Evolutionary conservation across 345 rosid species (phyloP).

Genomic region (Syzygium oleosum): DNA sequence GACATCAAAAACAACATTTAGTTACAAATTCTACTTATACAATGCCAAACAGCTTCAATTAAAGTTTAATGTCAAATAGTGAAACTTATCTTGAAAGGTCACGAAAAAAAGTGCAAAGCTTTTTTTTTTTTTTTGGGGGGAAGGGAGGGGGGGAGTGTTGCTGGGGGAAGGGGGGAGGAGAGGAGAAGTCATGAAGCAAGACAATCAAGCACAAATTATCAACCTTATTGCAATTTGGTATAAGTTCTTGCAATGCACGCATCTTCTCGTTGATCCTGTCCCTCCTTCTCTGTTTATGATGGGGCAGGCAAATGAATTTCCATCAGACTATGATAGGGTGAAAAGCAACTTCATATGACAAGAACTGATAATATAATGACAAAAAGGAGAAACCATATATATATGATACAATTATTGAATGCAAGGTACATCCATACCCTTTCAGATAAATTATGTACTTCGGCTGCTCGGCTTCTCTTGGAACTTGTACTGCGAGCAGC

Average conservation of each 20-base stretch:
- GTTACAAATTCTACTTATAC: background rate
- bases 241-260: slow-evolving; percentile 91
- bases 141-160: background rate
- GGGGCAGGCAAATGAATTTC: background rate
- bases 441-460: slow-evolving; percentile 94
- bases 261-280: slow-evolving; percentile 93
- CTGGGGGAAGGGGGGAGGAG: background rate
- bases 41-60: background rate
- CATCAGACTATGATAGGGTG: background rate
- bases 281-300: slow-evolving; percentile 61
- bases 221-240: slow-evolving; percentile 93
- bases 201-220: background rate
- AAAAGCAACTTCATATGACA: background rate
- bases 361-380: background rate
- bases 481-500: slow-evolving; percentile 28
- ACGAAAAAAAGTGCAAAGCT: background rate
- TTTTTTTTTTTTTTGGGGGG: background rate
- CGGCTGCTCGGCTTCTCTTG: slow-evolving; percentile 90
- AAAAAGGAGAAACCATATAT: background rate
- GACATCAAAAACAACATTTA: background rate
- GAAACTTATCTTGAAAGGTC: background rate
- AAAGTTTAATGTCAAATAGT: background rate
- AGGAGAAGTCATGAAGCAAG: background rate
- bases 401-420: background rate
- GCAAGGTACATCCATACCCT: slow-evolving; percentile 46